Base-by-base conservation (phyloP, 371 early-diverging fungal species). In the Apophysomyces ossiformis region DNA sequence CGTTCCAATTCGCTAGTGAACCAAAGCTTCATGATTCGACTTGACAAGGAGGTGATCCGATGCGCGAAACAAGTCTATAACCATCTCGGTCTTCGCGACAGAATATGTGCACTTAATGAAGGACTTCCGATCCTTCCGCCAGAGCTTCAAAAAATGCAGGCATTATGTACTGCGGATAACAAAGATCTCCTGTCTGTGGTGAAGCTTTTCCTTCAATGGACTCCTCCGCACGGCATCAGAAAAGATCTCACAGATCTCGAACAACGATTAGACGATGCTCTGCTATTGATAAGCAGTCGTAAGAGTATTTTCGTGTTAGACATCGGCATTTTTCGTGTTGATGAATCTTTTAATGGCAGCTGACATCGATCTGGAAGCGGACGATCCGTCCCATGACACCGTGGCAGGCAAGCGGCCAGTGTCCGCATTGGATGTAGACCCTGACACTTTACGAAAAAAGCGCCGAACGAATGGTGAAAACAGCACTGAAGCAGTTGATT, bases 121-220 rank as follows among this genome's bases (percentile, higher is more conserved):
- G 37, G 38, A 5, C 11, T 63, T 15, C 21, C 15, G 16, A 8
- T 21, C 21, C 5, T 50, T 9, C 61, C 61, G 13, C n/a, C 16
- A 43, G 61, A 61, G 46, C 43, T 61, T 18, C 61, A 61, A 21
- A 61, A 44, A 16, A 41, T 61, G 61, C 39, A 61, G n/a, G 16
- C 36, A 18, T 41, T 61, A 26, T 36, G 41, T 44, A 35, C 18
- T 18, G 15, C 46, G 36, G 16, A 45, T 4, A 43, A 21, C 12
- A 35, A 7, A 15, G 46, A 35, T 12, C 45, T 61, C 16, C 15
- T 16, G 7, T 35, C 46, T 11, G 32, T 61, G 36, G 46, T 44
- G n/a, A 43, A 46, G 16, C n/a, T 26, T 4, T 61, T 61, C 16
- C 46, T 61, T 7, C 61, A 61, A 45, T 61, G 61, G 61, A 44